These are phyloP conservation scores for Juncus inflexus DNA, from an alignment of 176 grass and related monocot species.

Conservation along the genomic window DNA sequence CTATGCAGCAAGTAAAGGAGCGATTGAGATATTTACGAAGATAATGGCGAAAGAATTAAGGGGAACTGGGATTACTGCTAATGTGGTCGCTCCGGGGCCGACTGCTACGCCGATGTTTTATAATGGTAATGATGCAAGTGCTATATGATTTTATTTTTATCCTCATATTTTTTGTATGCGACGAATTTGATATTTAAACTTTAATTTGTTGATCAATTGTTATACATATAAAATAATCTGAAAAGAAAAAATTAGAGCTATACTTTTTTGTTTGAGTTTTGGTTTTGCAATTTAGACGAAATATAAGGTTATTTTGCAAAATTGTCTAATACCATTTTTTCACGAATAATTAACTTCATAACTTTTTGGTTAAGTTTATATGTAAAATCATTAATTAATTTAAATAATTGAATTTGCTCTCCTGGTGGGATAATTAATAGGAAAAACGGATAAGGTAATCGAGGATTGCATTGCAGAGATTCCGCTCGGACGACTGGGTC, in stretches of 20 bases:
- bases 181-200: too few species aligned
- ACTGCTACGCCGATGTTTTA: constrained; percentile 59
- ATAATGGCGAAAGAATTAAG: constrained; percentile 44
- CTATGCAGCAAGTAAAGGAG: constrained; percentile 47
- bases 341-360: too few species aligned
- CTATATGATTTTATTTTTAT: too few species aligned
- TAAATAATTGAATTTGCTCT: neutral
- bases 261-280: too few species aligned
- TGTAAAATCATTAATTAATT: neutral
- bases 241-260: too few species aligned
- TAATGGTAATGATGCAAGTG: constrained; percentile 12
- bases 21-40: constrained; percentile 51
- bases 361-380: neutral
- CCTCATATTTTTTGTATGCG: too few species aligned
- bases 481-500: constrained; percentile 50
- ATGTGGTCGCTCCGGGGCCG: constrained; percentile 46
- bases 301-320: too few species aligned
- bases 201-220: too few species aligned
- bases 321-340: too few species aligned
- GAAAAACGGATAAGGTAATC: constrained; percentile 43
- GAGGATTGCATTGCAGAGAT: constrained; percentile 32
- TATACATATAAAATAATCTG: too few species aligned
- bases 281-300: too few species aligned
- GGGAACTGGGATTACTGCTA: constrained; percentile 46
- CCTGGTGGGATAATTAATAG: constrained; percentile 3